Evolutionary conservation across 106 monocot genomes (phyloP).

Genomic region (Phalaenopsis equestris): DNA sequence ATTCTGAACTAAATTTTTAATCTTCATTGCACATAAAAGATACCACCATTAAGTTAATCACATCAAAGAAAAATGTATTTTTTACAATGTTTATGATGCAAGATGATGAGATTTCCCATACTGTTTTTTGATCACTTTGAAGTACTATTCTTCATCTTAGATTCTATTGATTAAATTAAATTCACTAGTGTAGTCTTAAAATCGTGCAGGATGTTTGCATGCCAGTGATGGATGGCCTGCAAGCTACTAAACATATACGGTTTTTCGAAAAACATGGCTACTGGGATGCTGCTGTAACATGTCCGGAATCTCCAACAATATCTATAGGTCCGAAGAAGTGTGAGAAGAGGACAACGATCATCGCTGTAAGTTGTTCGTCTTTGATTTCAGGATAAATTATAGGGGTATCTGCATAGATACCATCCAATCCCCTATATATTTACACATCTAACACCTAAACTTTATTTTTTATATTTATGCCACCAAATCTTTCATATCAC

Average conservation of each 20-base stretch:
- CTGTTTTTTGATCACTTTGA: not conserved
- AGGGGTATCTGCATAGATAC: too few species aligned
- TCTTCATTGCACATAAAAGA: too few species aligned
- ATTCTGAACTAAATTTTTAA: too few species aligned
- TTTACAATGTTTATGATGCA: not conserved
- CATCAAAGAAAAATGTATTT: too few species aligned
- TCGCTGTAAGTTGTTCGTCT: constrained; percentile 41
- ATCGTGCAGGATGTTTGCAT: constrained; percentile 67
- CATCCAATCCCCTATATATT: too few species aligned
- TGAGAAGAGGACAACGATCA: constrained; percentile 40
- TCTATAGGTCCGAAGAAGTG: constrained; percentile 10
- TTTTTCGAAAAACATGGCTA: constrained; percentile 51
- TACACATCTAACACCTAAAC: too few species aligned
- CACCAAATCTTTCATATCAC: too few species aligned
- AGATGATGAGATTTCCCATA: not conserved
- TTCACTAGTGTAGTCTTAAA: not conserved
- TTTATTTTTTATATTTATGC: too few species aligned
- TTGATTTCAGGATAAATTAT: not conserved
- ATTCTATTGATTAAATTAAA: not conserved
- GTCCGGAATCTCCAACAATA: constrained; percentile 9
- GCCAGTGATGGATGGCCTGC: constrained; percentile 78
- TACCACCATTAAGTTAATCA: too few species aligned
- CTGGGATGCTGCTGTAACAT: constrained; percentile 40
- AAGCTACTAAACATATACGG: constrained; percentile 68
- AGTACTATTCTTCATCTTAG: not conserved